These are phyloP conservation scores for Eimeria necatrix DNA, from an alignment of 169 alveolate species.

Conservation along the genomic window DNA sequence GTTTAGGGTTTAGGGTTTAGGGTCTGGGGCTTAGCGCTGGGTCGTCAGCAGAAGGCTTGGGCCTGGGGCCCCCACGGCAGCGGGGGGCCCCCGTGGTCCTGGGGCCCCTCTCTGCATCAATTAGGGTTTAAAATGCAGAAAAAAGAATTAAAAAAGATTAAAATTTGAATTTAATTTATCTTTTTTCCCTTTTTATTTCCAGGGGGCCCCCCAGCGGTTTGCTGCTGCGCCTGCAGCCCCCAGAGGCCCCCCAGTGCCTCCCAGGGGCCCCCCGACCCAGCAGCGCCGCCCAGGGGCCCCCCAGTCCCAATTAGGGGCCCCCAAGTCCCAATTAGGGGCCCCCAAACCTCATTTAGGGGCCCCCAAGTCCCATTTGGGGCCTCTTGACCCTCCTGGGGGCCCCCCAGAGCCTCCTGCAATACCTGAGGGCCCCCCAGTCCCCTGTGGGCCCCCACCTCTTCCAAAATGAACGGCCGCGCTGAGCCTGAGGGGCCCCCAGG, in stretches of 20 bases:
- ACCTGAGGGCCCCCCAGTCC: background rate
- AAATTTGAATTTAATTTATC: too few species aligned
- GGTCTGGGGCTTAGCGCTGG: background rate
- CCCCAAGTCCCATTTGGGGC: background rate
- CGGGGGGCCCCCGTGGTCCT: too few species aligned
- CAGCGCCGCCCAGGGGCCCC: background rate
- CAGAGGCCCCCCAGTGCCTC: background rate
- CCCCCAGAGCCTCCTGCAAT: background rate
- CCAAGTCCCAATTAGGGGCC: background rate
- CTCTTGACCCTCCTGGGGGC: background rate
- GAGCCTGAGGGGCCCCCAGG: too few species aligned
- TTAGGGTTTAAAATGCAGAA: too few species aligned
- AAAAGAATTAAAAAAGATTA: too few species aligned
- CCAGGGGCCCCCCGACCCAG: background rate
- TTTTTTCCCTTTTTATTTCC: too few species aligned
- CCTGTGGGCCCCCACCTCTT: background rate
- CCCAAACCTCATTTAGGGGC: background rate
- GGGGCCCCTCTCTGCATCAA: too few species aligned
- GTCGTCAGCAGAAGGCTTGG: too few species aligned
- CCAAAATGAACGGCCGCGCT: too few species aligned
- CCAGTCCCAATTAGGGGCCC: background rate
- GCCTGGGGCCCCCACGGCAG: too few species aligned
- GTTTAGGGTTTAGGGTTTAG: background rate
- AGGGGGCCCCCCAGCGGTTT: too few species aligned
- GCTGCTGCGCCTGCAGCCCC: background rate